These are phyloP conservation scores for Pseudogymnoascus sp. DNA, from an alignment of 2,329 filamentous ascomycete species.

Conservation along the genomic window DNA sequence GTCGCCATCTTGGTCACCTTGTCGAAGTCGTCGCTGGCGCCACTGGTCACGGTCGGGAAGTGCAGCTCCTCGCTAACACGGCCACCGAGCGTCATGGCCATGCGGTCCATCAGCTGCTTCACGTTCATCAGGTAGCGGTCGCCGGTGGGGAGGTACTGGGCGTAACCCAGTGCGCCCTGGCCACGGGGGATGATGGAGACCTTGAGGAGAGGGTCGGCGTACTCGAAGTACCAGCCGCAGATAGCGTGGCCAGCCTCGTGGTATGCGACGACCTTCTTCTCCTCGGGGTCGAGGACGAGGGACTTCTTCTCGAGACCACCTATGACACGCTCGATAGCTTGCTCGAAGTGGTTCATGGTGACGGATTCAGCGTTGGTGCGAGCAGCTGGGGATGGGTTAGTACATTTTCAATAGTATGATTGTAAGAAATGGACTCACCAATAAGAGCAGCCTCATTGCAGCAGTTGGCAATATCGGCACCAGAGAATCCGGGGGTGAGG, in stretches of 20 bases:
- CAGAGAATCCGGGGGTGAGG: slow-evolving; percentile 90
- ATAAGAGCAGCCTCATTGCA: slow-evolving; percentile 96
- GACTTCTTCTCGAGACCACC: slow-evolving; percentile 97
- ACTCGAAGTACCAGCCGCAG: slow-evolving; percentile 95
- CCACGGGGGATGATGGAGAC: slow-evolving; percentile 97
- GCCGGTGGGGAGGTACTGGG: slow-evolving; percentile 85
- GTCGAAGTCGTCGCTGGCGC: slow-evolving; percentile 94
- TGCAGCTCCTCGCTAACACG: slow-evolving; percentile 94
- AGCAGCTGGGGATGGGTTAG: slow-evolving; percentile 59
- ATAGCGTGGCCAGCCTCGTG: slow-evolving; percentile 98
- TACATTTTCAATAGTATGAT: slow-evolving; percentile 11
- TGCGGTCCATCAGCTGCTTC: slow-evolving; percentile 95
- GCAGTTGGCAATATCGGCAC: slow-evolving; percentile 96
- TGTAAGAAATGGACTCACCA: slow-evolving; percentile 49
- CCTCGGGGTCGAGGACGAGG: slow-evolving; percentile 80
- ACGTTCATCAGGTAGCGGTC: slow-evolving; percentile 95
- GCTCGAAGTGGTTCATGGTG: slow-evolving; percentile 86
- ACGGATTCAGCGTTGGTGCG: slow-evolving; percentile 73
- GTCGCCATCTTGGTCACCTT: slow-evolving; percentile 96
- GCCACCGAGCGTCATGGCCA: slow-evolving; percentile 98
- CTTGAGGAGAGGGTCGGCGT: slow-evolving; percentile 94
- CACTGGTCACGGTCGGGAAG: slow-evolving; percentile 92
- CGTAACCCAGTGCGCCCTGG: slow-evolving; percentile 87
- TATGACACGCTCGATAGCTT: slow-evolving; percentile 94
- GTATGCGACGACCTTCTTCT: slow-evolving; percentile 95